Evolutionary conservation across 371 early-diverging fungal species (phyloP).

Genomic region (Saksenaea vasiformis): DNA sequence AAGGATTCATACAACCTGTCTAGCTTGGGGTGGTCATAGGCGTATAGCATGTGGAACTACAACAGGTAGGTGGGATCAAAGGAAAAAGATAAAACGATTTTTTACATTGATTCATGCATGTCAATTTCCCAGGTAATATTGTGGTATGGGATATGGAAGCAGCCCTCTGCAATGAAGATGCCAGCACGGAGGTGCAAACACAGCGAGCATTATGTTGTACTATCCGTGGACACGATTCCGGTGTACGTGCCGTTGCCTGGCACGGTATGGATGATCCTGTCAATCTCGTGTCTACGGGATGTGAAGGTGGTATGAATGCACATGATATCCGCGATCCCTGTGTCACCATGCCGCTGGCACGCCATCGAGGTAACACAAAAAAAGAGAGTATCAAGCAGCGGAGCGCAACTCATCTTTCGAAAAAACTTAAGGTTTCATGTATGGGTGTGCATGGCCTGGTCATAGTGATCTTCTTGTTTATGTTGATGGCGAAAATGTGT

Average conservation of each 20-base stretch:
- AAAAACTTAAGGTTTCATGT: not conserved
- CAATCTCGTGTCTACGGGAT: slow-evolving; percentile 10
- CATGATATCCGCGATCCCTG: slow-evolving; percentile 16
- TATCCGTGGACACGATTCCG: slow-evolving; percentile 11
- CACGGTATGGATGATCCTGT: slow-evolving; percentile 16
- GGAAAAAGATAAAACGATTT: not conserved
- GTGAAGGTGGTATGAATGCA: slow-evolving; percentile 10
- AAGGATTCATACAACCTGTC: slow-evolving; percentile 10
- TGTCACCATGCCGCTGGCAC: slow-evolving; percentile 5
- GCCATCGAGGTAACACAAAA: slow-evolving; percentile 18
- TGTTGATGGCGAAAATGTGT: slow-evolving; percentile 17
- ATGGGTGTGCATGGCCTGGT: slow-evolving; percentile 14
- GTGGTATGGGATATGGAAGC: slow-evolving; percentile 26
- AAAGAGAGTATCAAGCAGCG: not conserved
- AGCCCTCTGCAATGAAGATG: slow-evolving; percentile 12
- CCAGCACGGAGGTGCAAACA: not conserved
- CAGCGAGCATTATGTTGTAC: not conserved
- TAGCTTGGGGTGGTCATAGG: slow-evolving; percentile 28
- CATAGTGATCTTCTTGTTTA: not conserved
- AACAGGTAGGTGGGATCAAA: slow-evolving; percentile 15
- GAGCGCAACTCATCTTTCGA: not conserved
- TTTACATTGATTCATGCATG: no score
- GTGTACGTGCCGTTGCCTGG: slow-evolving; percentile 16
- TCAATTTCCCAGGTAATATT: slow-evolving; percentile 16
- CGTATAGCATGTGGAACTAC: slow-evolving; percentile 30